Evolutionary conservation across 306 rosid species (phyloP), one percentile per base, ranked within the genome.

Genomic region (Abrus precatorius): DNA sequence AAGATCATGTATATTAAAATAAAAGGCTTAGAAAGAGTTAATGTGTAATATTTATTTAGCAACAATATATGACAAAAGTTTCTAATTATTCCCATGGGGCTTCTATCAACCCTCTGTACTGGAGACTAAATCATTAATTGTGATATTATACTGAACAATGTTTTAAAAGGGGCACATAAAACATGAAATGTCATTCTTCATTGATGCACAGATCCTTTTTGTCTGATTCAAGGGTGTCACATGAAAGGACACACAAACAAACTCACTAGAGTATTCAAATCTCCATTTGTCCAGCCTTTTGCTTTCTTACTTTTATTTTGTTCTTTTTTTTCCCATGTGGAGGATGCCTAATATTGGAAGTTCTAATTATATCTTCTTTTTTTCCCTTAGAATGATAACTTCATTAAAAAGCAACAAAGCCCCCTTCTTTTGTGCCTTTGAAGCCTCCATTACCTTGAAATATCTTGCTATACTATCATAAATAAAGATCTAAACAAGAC

Each of bases 381-480:
- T 27, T 5, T 27, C 14, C 75, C 63, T 83, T 44, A 53, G 54
- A 52, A 56, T n/a, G 57, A 75, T 6, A 75, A n/a, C 45, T 41
- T 59, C n/a, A 71, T 11, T 28, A 12, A 54, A 57, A 47, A 77
- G 80, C 59, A 76, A 75, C 43, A 54, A 72, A 40, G 67, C 32
- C 69, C 54, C 70, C 11, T 34, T 49, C 70, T 9, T 72, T 66
- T 64, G 70, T 38, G 76, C 71, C 65, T 64, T 52, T 55, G 62
- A 75, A 80, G 73, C 59, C 34, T 63, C 70, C 54, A 78, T 14
- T 48, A 82, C 78, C 86, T 76, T 59, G 43, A 41, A 80, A 60
- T 66, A 60, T 56, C 49, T 49, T 40, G 11, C 57, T 56, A 73
- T 50, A 33, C 55, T 63, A 66, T 74, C 57, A 55, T 41, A 34